Base-by-base conservation (phyloP, 1,284 basidiomycete genomes). In the Cryptococcus sp. region DNA sequence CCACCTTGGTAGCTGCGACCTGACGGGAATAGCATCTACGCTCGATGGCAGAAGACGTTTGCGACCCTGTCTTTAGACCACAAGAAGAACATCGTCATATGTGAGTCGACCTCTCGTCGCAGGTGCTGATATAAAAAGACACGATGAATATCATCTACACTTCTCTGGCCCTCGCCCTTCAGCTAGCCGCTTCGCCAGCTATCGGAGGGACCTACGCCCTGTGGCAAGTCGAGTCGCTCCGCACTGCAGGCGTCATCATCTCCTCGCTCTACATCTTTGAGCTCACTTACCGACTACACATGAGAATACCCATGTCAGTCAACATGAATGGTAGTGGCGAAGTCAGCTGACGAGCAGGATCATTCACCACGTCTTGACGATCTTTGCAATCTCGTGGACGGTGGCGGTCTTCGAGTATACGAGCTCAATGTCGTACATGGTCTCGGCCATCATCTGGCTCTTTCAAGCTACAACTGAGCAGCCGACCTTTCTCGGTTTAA, bases 401-500 rank as follows among this genome's bases (percentile, higher is more conserved):
- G 24, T 47, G 22, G 11, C 45, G 22, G 36, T 47, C 14, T 24
- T 47, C 12, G 45, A 47, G 37, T 32, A 39, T 25, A 43, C 42
- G 7, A 26, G 22, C 10, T 23, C 19, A 14, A 38, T 47, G 45
- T 35, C 45, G 16, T 47, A 28, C 24, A 16, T 47, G 18, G 24
- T 47, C 19, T 47, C 45, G 12, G 36, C 35, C 18, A 40, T 31
- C 14, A 47, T 47, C 10, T 47, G 45, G 58, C 42, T 64, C 18
- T 62, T 65, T 47, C 62, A 62, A 51, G 61, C 61, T 10, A 65
- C 62, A 7, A 59, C 57, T 5, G 62, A 65, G 46, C 62, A 65
- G 35, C 43, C 52, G 3, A 61, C 57, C 5, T 65, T 65, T 37
- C 6, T 65, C 25, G 62, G 60, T 0, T 42, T 65, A 5, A 36